Conservation (phyloP, 176 grass and related monocot genomes). For the Hordeum vulgare region MorexV3_pseudomolecules_assembly NC_058519.1:18591445-18591944, state of each 20-base stretch:
- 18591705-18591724: neutral
- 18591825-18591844: neutral
- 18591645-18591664: neutral
- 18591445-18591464: neutral
- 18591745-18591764: neutral
- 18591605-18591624: neutral
- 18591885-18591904: too few relatives aligned
- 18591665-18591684: neutral
- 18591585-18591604: neutral
- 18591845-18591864: neutral
- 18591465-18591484: neutral
- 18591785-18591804: neutral
- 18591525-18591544: neutral
- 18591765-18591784: neutral
- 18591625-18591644: neutral
- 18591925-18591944: too few relatives aligned
- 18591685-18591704: neutral
- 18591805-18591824: neutral
- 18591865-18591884: neutral
- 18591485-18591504: neutral
- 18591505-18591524: neutral
- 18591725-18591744: neutral
- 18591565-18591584: neutral
- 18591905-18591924: too few relatives aligned
- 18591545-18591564: neutral